These are phyloP conservation scores for Penicillium turbatum DNA, from an alignment of 495 filamentous ascomycete species.

Conservation along the genomic window DNA sequence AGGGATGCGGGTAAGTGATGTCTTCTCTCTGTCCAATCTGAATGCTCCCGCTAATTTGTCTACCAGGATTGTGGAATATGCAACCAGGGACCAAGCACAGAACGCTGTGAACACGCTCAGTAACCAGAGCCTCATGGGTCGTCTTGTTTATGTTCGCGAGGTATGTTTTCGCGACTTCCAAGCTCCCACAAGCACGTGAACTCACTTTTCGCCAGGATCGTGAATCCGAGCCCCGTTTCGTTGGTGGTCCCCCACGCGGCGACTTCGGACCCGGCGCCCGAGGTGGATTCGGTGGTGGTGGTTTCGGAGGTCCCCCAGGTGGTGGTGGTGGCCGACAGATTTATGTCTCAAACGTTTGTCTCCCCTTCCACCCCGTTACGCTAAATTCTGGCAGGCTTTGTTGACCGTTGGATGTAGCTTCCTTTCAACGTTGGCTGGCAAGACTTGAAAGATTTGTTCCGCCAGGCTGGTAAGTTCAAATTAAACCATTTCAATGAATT, in stretches of 20 bases:
- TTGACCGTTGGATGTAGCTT: conserved; percentile 59
- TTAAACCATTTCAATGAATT: conserved; percentile 4
- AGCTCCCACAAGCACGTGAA: background rate
- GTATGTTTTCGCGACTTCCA: conserved; percentile 44
- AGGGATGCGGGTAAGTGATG: conserved; percentile 96
- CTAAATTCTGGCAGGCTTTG: conserved; percentile 16
- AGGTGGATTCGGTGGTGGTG: conserved; percentile 44
- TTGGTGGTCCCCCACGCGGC: conserved; percentile 65
- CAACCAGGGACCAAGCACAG: conserved; percentile 97
- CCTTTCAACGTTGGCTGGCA: conserved; percentile 98
- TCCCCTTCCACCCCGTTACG: conserved; percentile 25
- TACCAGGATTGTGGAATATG: conserved; percentile 98
- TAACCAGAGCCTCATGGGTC: conserved; percentile 97
- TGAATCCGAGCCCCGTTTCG: conserved; percentile 93
- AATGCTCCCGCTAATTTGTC: conserved; percentile 27
- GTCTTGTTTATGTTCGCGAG: conserved; percentile 97
- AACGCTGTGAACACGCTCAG: conserved; percentile 95
- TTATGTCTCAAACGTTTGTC: conserved; percentile 96
- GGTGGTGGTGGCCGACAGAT: conserved; percentile 73
- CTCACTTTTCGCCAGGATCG: conserved; percentile 62
- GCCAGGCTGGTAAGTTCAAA: conserved; percentile 80
- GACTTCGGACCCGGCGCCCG: conserved; percentile 54
- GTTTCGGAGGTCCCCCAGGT: conserved; percentile 49
- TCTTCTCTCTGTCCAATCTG: background rate
- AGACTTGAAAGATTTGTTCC: conserved; percentile 98